Percentiles rank a stretch among this genome's conserved stretches.
Conservation (phyloP, 345 rosid species). For the Toxicodendron radicans region DNA sequence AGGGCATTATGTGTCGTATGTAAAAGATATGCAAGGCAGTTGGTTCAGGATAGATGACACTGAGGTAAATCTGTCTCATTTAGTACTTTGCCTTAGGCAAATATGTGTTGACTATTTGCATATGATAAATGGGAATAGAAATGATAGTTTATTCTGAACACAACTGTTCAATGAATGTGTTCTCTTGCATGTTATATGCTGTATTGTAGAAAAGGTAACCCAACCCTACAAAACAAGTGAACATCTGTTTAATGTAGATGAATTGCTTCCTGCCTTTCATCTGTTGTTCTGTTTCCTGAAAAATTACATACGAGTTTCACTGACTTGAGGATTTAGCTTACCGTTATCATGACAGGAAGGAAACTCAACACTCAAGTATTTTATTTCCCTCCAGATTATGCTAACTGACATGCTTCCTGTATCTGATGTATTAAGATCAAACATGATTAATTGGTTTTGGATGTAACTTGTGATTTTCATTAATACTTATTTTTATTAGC, state of each 20-base stretch:
- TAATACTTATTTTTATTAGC: background rate
- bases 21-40: constrained; percentile 64
- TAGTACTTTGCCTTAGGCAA: background rate
- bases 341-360: background rate
- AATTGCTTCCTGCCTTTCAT: background rate
- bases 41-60: constrained; percentile 85
- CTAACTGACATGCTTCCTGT: background rate
- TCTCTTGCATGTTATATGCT: background rate
- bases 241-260: background rate
- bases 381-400: background rate
- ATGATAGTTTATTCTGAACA: background rate
- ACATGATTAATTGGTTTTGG: background rate
- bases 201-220: background rate
- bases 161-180: background rate
- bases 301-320: background rate
- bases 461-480: background rate
- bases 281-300: background rate
- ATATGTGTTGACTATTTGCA: background rate
- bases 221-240: too few relatives aligned
- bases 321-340: background rate
- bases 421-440: background rate
- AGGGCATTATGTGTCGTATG: constrained; percentile 79
- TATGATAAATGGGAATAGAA: background rate
- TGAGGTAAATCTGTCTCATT: constrained; percentile 45
- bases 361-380: background rate